These are phyloP conservation scores for Aureobasidium lini DNA, from an alignment of 2,329 filamentous ascomycete species.

Conservation along the genomic window DNA sequence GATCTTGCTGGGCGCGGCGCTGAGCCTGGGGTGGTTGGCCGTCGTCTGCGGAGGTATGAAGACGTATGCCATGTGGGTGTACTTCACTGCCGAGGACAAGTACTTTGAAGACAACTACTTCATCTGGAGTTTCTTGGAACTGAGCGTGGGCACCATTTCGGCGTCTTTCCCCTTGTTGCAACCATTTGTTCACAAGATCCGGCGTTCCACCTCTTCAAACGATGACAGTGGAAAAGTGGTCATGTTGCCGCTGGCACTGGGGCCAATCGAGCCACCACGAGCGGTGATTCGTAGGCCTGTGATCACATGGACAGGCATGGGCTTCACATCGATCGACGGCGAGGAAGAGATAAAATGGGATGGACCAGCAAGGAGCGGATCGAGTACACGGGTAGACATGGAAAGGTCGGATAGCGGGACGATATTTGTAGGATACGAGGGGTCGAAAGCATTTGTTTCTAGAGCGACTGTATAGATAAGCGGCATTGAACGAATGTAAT, in stretches of 20 bases:
- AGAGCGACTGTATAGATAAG: neutral
- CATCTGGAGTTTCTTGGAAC: neutral
- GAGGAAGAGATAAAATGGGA: neutral
- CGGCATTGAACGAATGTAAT: neutral
- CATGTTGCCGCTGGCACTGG: neutral
- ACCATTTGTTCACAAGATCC: neutral
- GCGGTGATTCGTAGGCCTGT: neutral
- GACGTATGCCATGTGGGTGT: neutral
- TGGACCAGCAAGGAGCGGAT: neutral
- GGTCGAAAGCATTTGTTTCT: neutral
- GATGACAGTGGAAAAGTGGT: neutral
- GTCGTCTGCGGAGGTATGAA: neutral
- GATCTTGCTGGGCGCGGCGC: neutral
- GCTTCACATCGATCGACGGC: neutral
- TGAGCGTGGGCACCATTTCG: neutral
- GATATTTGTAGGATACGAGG: constrained; percentile 7
- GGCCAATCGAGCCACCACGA: neutral
- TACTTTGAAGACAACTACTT: neutral
- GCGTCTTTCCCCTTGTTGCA: neutral
- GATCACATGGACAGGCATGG: constrained; percentile 8
- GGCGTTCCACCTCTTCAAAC: neutral
- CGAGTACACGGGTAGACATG: neutral
- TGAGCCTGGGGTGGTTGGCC: neutral
- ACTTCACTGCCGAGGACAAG: neutral
- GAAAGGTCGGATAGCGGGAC: neutral